Conservation (phyloP, 495 filamentous ascomycete genomes). For the Pseudoneurospora amorphoporcata region DNA sequence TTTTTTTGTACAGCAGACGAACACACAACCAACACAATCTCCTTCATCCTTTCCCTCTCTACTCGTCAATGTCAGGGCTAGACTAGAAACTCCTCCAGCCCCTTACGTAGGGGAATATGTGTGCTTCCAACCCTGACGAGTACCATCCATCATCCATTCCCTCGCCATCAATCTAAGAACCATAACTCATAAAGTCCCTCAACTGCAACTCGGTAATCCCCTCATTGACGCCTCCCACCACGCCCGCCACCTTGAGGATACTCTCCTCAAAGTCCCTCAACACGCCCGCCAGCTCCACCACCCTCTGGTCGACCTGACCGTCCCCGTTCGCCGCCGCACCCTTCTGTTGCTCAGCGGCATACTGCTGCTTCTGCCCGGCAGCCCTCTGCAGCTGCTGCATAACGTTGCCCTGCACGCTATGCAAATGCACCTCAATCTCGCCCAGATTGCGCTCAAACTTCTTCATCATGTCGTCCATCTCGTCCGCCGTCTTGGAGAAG, state of each 20-base stretch:
- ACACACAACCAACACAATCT: not conserved
- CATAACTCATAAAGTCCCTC: slow-evolving; percentile 37
- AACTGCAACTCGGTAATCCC: slow-evolving; percentile 57
- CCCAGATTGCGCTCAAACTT: slow-evolving; percentile 57
- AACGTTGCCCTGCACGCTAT: slow-evolving; percentile 60
- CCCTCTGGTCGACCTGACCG: slow-evolving; percentile 24
- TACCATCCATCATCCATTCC: too few relatives aligned
- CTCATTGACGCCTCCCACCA: slow-evolving; percentile 59
- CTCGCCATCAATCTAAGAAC: slow-evolving; percentile 2
- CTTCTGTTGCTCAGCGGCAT: slow-evolving; percentile 8
- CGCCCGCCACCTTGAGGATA: slow-evolving; percentile 63
- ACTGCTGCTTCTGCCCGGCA: slow-evolving; percentile 27
- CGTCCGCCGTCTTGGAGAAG: slow-evolving; percentile 62
- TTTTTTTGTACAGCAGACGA: not conserved
- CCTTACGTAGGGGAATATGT: too few relatives aligned
- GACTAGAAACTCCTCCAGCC: too few relatives aligned
- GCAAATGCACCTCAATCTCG: slow-evolving; percentile 76
- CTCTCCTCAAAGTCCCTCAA: slow-evolving; percentile 69
- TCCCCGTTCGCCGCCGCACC: not conserved
- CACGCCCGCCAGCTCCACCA: slow-evolving; percentile 49
- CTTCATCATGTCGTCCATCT: slow-evolving; percentile 55
- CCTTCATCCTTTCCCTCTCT: not conserved
- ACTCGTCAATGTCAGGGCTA: too few relatives aligned
- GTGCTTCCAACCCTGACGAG: too few relatives aligned
- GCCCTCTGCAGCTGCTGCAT: slow-evolving; percentile 61